A percentile compares a stretch with the other conserved stretches of the same genome.
Conservation (phyloP, 73 alveolate genomes). For the Paramecium sonneborni region DNA sequence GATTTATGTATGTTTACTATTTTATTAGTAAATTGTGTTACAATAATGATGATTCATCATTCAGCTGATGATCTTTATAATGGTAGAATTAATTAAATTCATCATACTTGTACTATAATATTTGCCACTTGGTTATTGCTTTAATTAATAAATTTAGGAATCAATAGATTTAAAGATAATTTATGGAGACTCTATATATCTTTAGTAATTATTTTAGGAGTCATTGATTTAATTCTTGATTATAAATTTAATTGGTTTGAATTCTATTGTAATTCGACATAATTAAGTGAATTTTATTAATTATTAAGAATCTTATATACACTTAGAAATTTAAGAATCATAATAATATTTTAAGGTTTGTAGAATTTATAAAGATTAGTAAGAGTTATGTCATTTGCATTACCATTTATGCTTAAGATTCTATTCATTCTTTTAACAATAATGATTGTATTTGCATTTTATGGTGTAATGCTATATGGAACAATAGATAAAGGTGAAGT, state of each 20-base stretch:
- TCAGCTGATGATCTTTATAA: not conserved
- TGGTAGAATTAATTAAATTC: not conserved
- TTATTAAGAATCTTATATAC: not conserved
- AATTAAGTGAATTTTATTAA: not conserved
- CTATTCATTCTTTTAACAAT: not conserved
- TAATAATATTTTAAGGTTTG: not conserved
- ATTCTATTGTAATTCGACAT: not conserved
- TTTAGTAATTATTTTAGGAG: not conserved
- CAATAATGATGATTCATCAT: constrained; percentile 3
- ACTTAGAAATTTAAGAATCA: constrained; percentile 13
- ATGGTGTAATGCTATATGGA: not conserved
- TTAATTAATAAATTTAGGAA: not conserved
- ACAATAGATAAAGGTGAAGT: constrained; percentile 27
- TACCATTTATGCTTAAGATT: constrained; percentile 10
- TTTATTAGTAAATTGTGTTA: not conserved
- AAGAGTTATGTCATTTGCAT: constrained; percentile 39
- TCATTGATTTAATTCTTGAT: not conserved
- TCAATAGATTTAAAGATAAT: not conserved
- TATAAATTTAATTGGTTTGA: not conserved
- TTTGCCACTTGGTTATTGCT: not conserved
- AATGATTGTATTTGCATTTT: not conserved
- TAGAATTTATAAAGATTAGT: constrained; percentile 10
- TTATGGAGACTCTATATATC: constrained; percentile 8
- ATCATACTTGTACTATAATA: not conserved
- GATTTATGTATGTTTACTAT: not conserved